Percentiles rank a stretch among this genome's conserved stretches.
Evolutionary conservation across 2,329 filamentous ascomycete genomes (phyloP).

Genomic region (Whalleya microplaca): DNA sequence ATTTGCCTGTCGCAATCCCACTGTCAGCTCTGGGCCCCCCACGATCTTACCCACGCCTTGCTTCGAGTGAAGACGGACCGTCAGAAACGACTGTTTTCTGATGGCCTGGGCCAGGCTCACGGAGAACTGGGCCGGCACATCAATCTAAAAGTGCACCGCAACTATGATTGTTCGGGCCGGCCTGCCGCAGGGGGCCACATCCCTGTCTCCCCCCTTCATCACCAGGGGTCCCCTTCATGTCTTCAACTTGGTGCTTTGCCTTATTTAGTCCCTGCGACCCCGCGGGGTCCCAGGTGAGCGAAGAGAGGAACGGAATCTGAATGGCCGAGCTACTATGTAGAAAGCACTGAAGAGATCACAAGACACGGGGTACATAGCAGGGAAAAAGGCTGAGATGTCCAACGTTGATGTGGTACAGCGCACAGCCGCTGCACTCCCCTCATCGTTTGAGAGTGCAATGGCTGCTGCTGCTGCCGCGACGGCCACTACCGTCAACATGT

Average conservation of each 20-base stretch:
- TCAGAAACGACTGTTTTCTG: slow-evolving; percentile 13
- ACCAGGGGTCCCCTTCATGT: slow-evolving; percentile 1
- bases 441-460: slow-evolving; percentile 34
- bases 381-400: slow-evolving; percentile 37
- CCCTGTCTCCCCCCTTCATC: slow-evolving; percentile 6
- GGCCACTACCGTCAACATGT: slow-evolving; percentile 15
- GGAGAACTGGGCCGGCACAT: slow-evolving; percentile 38
- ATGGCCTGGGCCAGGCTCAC: slow-evolving; percentile 19
- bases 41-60: too few species aligned
- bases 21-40: slow-evolving; percentile 17
- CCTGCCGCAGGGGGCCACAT: slow-evolving; percentile 34
- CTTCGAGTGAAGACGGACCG: slow-evolving; percentile 30
- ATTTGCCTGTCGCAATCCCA: slow-evolving; percentile 21
- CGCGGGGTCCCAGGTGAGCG: slow-evolving; percentile 33
- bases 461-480: slow-evolving; percentile 29
- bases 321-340: slow-evolving; percentile 35
- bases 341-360: slow-evolving; percentile 34
- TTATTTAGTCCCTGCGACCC: slow-evolving; percentile 37
- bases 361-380: slow-evolving; percentile 33
- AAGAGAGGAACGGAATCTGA: slow-evolving; percentile 38
- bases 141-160: slow-evolving; percentile 36
- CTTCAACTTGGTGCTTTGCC: slow-evolving; percentile 10
- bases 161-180: slow-evolving; percentile 37
- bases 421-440: slow-evolving; percentile 37
- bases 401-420: slow-evolving; percentile 40